phyloP scores from a whole-genome alignment of 306 rosid genomes.

The Vicia faba region DNA sequence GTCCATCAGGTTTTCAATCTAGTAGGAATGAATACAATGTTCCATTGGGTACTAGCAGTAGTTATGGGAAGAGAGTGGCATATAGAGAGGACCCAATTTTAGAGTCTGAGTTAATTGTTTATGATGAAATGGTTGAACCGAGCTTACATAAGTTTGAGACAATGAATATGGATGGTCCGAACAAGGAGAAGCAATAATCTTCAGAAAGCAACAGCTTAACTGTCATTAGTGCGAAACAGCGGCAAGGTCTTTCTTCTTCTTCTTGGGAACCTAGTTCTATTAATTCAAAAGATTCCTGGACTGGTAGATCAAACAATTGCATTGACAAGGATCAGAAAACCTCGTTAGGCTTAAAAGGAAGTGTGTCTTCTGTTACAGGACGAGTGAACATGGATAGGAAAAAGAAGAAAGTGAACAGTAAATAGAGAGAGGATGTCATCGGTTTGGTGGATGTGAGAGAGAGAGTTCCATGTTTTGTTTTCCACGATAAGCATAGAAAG shows the following conservation, averaged over 20 bases:
- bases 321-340: constrained; percentile 43
- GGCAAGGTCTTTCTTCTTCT: constrained; percentile 52
- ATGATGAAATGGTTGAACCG: constrained; percentile 72
- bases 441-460: too few species aligned
- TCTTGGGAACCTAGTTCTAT: constrained; percentile 73
- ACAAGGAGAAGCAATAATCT: constrained; percentile 75
- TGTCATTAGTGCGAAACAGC: constrained; percentile 47
- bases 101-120: constrained; percentile 65
- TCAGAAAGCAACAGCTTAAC: constrained; percentile 73
- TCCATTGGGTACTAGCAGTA: constrained; percentile 20
- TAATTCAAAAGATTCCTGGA: constrained; percentile 64
- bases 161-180: constrained; percentile 51
- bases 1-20: constrained; percentile 21
- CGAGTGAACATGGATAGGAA: constrained; percentile 34
- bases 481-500: too few species aligned
- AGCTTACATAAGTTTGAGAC: constrained; percentile 90
- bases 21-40: constrained; percentile 44
- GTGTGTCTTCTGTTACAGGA: constrained; percentile 33
- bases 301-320: constrained; percentile 44
- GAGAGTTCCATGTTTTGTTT: too few species aligned
- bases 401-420: constrained; percentile 42
- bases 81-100: constrained; percentile 62
- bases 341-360: constrained; percentile 34
- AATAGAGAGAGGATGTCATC: constrained; percentile 49
- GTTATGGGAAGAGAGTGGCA: constrained; percentile 39